A percentile compares a stretch with the other conserved stretches of the same genome.
Conservation (phyloP, 805 yeast genomes). For the Saccharomycopsis sp. region DNA sequence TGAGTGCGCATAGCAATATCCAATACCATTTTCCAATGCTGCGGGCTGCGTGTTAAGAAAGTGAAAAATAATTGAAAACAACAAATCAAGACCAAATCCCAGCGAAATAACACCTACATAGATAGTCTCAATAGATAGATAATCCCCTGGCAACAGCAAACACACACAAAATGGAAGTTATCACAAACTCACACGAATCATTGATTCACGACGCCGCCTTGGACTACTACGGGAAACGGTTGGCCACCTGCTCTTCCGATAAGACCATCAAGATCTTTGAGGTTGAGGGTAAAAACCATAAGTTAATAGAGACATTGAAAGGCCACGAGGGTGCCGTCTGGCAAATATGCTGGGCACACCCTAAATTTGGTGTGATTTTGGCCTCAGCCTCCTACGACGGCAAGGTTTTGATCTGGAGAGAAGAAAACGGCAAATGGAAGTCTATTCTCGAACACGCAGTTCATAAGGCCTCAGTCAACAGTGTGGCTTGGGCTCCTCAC, state of each 20-base stretch:
- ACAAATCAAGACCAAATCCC: neutral
- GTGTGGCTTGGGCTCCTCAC: conserved; percentile 95
- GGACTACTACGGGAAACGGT: conserved; percentile 92
- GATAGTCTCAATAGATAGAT: too few relatives aligned
- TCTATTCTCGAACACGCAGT: conserved; percentile 79
- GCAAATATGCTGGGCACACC: conserved; percentile 99
- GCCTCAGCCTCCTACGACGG: conserved; percentile 97
- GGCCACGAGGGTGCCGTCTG: conserved; percentile 99
- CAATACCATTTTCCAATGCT: neutral
- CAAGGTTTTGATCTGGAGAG: conserved; percentile 89
- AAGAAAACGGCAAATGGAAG: conserved; percentile 83
- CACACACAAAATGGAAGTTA: conserved; percentile 5
- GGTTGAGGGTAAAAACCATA: conserved; percentile 78
- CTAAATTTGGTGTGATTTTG: conserved; percentile 89
- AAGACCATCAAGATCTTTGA: conserved; percentile 93
- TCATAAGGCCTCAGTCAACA: conserved; percentile 91
- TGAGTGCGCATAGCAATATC: too few relatives aligned
- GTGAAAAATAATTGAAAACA: neutral
- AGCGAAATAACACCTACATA: too few relatives aligned
- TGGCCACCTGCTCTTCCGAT: conserved; percentile 95
- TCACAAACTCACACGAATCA: conserved; percentile 20
- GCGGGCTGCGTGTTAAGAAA: neutral
- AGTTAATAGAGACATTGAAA: conserved; percentile 71
- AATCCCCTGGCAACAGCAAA: neutral
- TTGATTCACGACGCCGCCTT: conserved; percentile 81